Base-by-base conservation (phyloP, 352 stramenopile species). In the Pythium sukuiense region DNA sequence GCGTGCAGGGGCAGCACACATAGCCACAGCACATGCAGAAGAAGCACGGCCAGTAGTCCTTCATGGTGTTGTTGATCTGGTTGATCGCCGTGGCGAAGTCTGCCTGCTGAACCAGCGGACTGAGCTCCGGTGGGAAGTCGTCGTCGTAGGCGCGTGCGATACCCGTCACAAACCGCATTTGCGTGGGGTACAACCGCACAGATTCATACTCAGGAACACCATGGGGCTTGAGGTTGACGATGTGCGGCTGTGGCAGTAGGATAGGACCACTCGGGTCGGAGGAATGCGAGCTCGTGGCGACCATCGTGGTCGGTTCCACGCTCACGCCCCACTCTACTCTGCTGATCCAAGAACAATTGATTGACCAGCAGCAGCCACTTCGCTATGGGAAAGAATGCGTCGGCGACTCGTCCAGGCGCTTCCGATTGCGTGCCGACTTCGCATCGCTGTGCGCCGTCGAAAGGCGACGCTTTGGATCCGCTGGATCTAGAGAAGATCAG, bases 61-160 rank as follows among this genome's bases (percentile, higher is more conserved):
- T 78, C 63, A 92, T 75, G 29, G 84, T 92, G 74, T 90, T 90
- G 81, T 92, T 92, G 73, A 92, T 88, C 76, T 92, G 80, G 69
- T 90, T 90, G 69, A 92, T 88, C 33, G 84, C 84, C 16, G 80
- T 76, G 53, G 80, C 72, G 55, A 92, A 92, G 43, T 92, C 81
- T 26, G 76, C 72, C 69, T 84, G 53, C 52, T 67, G 41, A 59
- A 89, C 81, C 70, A 89, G 63, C n/a, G 71, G 67, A 2, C 46
- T 63, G 24, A 93, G 71, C 59, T 93, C 82, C 6, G 65, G 63
- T 11, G 85, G 85, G 61, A 90, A 93, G 6, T 83, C 69, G 66
- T 90, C 81, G 53, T 93, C 83, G 69, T 93, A 93, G n/a, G 76
- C 71, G 55, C 74, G 63, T 29, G 85, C 76, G 2, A 93, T 76